Evolutionary conservation across 352 stramenopile species (phyloP).

Genomic region (Pythium plurisporium): DNA sequence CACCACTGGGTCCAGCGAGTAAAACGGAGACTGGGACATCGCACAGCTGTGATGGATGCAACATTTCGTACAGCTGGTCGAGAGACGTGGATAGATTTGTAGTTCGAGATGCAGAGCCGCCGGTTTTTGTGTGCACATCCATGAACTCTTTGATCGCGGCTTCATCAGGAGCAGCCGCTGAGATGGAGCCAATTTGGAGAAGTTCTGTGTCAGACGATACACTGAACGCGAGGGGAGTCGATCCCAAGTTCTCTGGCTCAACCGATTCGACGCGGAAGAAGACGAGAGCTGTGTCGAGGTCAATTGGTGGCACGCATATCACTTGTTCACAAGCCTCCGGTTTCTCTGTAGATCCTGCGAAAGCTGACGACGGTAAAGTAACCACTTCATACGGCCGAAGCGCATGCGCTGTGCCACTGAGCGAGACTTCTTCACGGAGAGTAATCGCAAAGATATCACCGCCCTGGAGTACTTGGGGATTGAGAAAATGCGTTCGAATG

Average conservation of each 20-base stretch:
- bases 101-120: not conserved
- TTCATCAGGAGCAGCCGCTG: conserved; percentile 50
- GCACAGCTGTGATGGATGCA: conserved; percentile 65
- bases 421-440: conserved; percentile 39
- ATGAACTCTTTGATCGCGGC: conserved; percentile 42
- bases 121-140: not conserved
- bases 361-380: conserved; percentile 25
- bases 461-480: conserved; percentile 53
- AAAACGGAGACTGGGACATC: conserved; percentile 70
- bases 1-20: conserved; percentile 54
- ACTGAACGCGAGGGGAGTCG: conserved; percentile 31
- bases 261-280: conserved; percentile 77
- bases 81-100: conserved; percentile 30
- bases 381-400: conserved; percentile 33
- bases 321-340: not conserved
- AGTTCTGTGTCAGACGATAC: conserved; percentile 64
- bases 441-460: conserved; percentile 69
- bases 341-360: not conserved
- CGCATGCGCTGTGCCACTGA: conserved; percentile 17
- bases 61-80: conserved; percentile 52
- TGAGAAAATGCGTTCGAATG: conserved; percentile 55
- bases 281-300: conserved; percentile 59
- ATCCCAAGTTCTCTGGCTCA: conserved; percentile 5
- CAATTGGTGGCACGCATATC: conserved; percentile 44
- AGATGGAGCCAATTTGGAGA: conserved; percentile 53